A percentile compares a stretch with the other conserved stretches of the same genome.
These are phyloP conservation scores for Bombardia bombarda DNA, from an alignment of 495 filamentous ascomycete genomes.

Conservation along the genomic window DNA sequence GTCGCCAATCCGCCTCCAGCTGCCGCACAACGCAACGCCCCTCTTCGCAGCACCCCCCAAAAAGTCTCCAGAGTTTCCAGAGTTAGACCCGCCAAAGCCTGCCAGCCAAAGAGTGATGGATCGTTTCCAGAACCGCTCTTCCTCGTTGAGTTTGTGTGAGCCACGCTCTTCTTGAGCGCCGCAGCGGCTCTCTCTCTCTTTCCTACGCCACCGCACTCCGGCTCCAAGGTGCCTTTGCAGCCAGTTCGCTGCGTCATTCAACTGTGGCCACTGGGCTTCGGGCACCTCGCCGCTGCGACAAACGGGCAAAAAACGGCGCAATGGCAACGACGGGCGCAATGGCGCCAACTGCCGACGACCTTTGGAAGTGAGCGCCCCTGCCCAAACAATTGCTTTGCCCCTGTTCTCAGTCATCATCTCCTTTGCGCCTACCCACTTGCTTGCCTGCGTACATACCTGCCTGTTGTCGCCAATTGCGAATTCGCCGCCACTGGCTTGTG, in stretches of 20 bases:
- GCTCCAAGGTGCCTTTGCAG: neutral
- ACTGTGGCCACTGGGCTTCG: neutral
- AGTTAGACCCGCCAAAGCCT: constrained; percentile 10
- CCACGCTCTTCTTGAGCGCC: neutral
- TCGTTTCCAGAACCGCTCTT: constrained; percentile 13
- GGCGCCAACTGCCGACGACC: constrained; percentile 8
- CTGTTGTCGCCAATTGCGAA: neutral
- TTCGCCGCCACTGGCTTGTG: neutral
- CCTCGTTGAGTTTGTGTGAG: constrained; percentile 17
- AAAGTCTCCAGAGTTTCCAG: too few species aligned
- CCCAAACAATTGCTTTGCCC: neutral
- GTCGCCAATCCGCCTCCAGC: constrained; percentile 10
- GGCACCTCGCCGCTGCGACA: neutral
- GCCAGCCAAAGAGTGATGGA: constrained; percentile 22
- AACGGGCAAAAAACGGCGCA: neutral
- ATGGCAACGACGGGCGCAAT: constrained; percentile 13
- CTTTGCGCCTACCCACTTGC: too few species aligned
- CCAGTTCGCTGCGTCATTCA: neutral
- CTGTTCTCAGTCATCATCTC: neutral
- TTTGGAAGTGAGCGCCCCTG: constrained; percentile 19
- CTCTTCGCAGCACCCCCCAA: constrained; percentile 8
- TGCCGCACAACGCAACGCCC: constrained; percentile 21
- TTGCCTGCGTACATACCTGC: neutral
- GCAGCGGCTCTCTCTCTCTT: neutral
- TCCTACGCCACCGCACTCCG: too few species aligned